Conservation (phyloP, 495 filamentous ascomycete species). For the Astrocystis sublimbata region DNA sequence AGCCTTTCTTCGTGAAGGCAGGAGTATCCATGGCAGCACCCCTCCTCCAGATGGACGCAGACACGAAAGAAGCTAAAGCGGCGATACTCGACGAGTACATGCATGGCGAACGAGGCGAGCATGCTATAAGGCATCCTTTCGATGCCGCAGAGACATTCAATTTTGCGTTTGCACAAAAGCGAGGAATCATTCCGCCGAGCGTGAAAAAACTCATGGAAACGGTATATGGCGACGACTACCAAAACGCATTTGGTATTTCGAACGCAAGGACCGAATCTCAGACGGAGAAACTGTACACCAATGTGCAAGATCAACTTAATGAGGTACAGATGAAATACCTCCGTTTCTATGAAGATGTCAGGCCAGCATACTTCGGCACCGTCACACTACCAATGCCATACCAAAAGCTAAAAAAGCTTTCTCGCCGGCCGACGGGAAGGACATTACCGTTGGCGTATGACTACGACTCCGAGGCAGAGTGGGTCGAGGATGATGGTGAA, state of each 20-base stretch:
- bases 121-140: constrained; percentile 40
- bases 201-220: constrained; percentile 68
- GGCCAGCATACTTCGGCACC: constrained; percentile 88
- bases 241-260: constrained; percentile 18
- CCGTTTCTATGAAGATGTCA: constrained; percentile 81
- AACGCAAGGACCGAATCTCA: constrained; percentile 42
- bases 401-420: constrained; percentile 53
- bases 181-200: constrained; percentile 53
- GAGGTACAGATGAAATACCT: constrained; percentile 73
- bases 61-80: constrained; percentile 55
- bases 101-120: constrained; percentile 34
- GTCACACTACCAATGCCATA: constrained; percentile 56
- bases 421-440: constrained; percentile 68
- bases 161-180: constrained; percentile 52
- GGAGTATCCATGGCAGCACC: constrained; percentile 62
- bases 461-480: constrained; percentile 96
- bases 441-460: constrained; percentile 81
- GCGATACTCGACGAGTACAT: constrained; percentile 49
- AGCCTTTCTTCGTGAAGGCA: constrained; percentile 73
- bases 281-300: constrained; percentile 46
- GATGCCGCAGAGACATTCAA: constrained; percentile 60
- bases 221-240: constrained; percentile 26
- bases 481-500: constrained; percentile 81
- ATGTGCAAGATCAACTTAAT: constrained; percentile 55
- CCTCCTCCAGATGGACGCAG: constrained; percentile 54